Evolutionary conservation across 179 eudicot genomes (phyloP).

Genomic region (Spinacia oleracea): DNA sequence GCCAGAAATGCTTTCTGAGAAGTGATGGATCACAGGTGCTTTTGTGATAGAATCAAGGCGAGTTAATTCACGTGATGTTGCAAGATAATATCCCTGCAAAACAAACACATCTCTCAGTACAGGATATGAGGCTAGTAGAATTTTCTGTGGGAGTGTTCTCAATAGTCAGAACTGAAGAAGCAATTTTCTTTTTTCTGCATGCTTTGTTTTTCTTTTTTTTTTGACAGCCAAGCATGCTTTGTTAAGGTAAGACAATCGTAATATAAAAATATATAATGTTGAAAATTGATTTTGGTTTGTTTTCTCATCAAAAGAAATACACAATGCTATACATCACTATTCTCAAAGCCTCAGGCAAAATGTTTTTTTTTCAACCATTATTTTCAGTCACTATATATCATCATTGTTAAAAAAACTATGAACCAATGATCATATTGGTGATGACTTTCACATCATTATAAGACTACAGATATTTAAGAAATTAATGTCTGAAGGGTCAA

Average conservation of each 20-base stretch:
- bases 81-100: constrained; percentile 80
- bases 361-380: neutral
- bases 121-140: neutral
- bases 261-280: too few relatives aligned
- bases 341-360: too few relatives aligned
- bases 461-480: too few relatives aligned
- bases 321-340: neutral
- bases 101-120: neutral
- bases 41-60: constrained; percentile 96
- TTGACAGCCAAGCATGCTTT: too few relatives aligned
- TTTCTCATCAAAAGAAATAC: neutral
- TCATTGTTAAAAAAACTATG: neutral
- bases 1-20: constrained; percentile 95
- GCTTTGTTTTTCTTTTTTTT: too few relatives aligned
- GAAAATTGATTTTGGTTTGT: too few relatives aligned
- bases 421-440: neutral
- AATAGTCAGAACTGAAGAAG: neutral
- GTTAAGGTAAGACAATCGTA: neutral
- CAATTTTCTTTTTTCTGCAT: neutral
- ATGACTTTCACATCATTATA: neutral
- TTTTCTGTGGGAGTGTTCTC: too few relatives aligned
- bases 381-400: neutral
- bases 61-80: constrained; percentile 92
- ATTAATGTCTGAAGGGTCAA: neutral
- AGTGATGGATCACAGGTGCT: constrained; percentile 93